phyloP scores from a whole-genome alignment of 2,329 filamentous ascomycete genomes.

The Blastomyces gilchristii region DNA sequence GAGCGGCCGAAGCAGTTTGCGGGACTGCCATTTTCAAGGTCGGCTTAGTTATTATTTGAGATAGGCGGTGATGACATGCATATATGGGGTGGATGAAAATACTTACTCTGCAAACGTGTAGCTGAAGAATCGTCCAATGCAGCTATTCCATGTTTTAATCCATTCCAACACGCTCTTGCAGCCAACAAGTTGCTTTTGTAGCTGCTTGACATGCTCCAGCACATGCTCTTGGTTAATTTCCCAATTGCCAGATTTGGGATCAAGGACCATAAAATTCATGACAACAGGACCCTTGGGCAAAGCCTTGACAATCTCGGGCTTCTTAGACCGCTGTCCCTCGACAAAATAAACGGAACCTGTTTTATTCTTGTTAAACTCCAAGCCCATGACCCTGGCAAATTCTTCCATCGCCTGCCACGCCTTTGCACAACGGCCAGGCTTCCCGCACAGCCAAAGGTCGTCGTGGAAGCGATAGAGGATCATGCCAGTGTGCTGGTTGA shows the following conservation, averaged over 20 bases:
- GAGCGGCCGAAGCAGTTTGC: slow-evolving; percentile 41
- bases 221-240: slow-evolving; percentile 32
- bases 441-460: slow-evolving; percentile 41
- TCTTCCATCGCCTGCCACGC: slow-evolving; percentile 38
- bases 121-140: slow-evolving; percentile 42
- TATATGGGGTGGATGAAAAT: neutral
- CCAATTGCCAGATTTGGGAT: slow-evolving; percentile 28
- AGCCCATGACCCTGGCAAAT: slow-evolving; percentile 36
- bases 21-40: slow-evolving; percentile 18
- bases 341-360: slow-evolving; percentile 41
- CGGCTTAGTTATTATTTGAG: neutral
- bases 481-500: slow-evolving; percentile 36
- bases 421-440: slow-evolving; percentile 31
- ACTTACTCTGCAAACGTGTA: slow-evolving; percentile 40
- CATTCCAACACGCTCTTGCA: slow-evolving; percentile 44
- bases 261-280: slow-evolving; percentile 43
- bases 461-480: slow-evolving; percentile 41
- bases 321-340: slow-evolving; percentile 14
- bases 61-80: too few species aligned
- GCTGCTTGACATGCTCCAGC: slow-evolving; percentile 31
- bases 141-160: slow-evolving; percentile 48
- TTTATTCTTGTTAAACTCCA: slow-evolving; percentile 38
- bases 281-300: slow-evolving; percentile 43
- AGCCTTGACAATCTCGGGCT: slow-evolving; percentile 19
- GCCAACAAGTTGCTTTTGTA: slow-evolving; percentile 31